Evolutionary conservation across 2,329 filamentous ascomycete genomes (phyloP), one percentile per base, ranked within the genome.

Genomic region (Diaporthe ilicicola): DNA sequence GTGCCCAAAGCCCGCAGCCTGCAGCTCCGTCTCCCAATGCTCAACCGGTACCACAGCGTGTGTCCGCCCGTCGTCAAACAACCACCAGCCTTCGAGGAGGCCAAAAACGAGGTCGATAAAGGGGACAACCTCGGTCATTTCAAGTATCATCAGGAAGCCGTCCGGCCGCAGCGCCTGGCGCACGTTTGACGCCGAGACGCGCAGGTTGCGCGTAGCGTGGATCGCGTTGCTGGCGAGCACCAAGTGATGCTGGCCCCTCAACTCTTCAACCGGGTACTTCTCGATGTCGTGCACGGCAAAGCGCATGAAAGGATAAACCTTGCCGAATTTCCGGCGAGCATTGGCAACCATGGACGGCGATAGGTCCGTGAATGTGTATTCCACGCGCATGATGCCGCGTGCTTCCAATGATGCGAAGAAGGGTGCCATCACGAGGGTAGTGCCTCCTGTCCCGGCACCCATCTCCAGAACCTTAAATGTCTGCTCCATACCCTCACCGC

Each of bases 341-440:
- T 73, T 71, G 2, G 75, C 76, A 1, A 82, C 79, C 34, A 83
- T 75, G 0, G 77, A 77, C 0, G 76, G 27, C 2, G 79, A 76
- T 1, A 84, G 70, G 46, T 85, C 82, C 0, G 83, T 83, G 59
- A 84, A 82, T 1, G 79, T 81, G 71, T 84, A 84, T 51, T 78
- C 74, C 32, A 81, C 75, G 0, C 77, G 3, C 76, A 70, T 0
- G 56, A 37, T 1, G 74, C 75, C 2, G n/a, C n/a, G n/a, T n/a
- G n/a, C n/a, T n/a, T n/a, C n/a, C n/a, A n/a, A 70, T 0, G 56
- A 37, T 1, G 74, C 75, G 2, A 84, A 75, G 0, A 76, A 34
- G 0, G 76, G 76, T 8, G 78, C 68, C 1, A 70, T 0, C 3
- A 59, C 7, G 5, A 2, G 3, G 9, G 55, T 61, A 1, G 55